Evolutionary conservation across 768 basidiomycete species (phyloP).

Genomic region (Mycena amicta): DNA sequence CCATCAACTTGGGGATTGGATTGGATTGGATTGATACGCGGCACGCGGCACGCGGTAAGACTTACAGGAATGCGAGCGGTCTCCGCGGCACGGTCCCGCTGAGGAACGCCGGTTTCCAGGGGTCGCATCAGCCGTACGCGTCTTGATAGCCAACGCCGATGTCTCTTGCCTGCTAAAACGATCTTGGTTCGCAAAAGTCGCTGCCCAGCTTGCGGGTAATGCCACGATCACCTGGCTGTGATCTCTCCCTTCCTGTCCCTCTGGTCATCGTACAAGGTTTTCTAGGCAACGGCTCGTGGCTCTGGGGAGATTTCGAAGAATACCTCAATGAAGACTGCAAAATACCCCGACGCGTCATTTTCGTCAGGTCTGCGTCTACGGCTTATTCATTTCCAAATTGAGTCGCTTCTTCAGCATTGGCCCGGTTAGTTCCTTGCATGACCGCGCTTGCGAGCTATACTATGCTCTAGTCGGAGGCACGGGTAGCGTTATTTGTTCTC

Average conservation of each 20-base stretch:
- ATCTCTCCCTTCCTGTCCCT: conserved; percentile 27
- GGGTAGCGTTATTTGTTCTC: conserved; percentile 27
- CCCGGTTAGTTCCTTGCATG: conserved; percentile 54
- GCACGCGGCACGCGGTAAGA: too few species aligned
- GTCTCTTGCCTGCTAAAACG: too few species aligned
- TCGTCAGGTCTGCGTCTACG: conserved; percentile 26
- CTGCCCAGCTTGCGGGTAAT: too few species aligned
- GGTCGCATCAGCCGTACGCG: too few species aligned
- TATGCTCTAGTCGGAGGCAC: conserved; percentile 48
- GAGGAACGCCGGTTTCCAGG: too few species aligned
- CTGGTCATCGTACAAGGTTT: conserved; percentile 55
- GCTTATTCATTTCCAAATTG: too few species aligned
- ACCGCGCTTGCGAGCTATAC: conserved; percentile 55
- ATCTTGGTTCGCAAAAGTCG: too few species aligned
- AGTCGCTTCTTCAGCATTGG: conserved; percentile 51
- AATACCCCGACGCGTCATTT: conserved; percentile 26
- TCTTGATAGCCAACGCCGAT: too few species aligned
- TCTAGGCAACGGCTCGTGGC: conserved; percentile 37
- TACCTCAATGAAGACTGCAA: conserved; percentile 31
- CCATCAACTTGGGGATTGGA: too few species aligned
- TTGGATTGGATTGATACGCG: too few species aligned
- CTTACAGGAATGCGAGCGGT: too few species aligned
- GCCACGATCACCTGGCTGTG: background rate
- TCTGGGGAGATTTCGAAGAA: conserved; percentile 44
- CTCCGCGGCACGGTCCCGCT: too few species aligned